Conservation (phyloP, 2,329 filamentous ascomycete genomes). For the Monilinia fructicola region DNA sequence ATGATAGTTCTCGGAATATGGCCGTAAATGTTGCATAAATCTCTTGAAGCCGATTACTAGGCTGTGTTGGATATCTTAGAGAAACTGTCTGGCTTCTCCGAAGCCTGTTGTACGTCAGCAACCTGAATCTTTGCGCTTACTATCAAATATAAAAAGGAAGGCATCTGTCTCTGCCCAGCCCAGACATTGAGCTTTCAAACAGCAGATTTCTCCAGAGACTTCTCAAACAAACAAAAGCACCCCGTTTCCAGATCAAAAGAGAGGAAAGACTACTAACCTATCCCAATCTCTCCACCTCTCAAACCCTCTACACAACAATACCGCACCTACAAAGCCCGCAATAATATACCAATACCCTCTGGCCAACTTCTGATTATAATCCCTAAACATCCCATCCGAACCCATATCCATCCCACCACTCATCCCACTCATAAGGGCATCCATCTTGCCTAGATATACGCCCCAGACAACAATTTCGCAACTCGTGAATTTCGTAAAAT, state of each 20-base stretch:
- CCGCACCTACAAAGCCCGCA: constrained; percentile 44
- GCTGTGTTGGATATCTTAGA: constrained; percentile 52
- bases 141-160: neutral
- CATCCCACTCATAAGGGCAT: constrained; percentile 27
- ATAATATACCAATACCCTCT: constrained; percentile 60
- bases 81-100: constrained; percentile 43
- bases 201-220: neutral
- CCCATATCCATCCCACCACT: constrained; percentile 33
- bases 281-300: constrained; percentile 32
- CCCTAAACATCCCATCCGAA: constrained; percentile 44
- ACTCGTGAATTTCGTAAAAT: neutral
- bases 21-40: constrained; percentile 60
- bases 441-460: constrained; percentile 12
- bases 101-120: constrained; percentile 43
- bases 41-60: constrained; percentile 48
- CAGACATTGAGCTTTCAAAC: neutral
- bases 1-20: constrained; percentile 54
- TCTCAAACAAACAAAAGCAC: neutral
- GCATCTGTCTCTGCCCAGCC: no score
- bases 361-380: constrained; percentile 52
- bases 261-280: constrained; percentile 28
- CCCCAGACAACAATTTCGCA: neutral
- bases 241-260: neutral
- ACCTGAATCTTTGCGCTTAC: neutral
- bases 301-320: constrained; percentile 29